A percentile compares a stretch with the other conserved stretches of the same genome.
Evolutionary conservation across 352 stramenopile genomes (phyloP).

Genomic region (Globisporangium apiculatum): DNA sequence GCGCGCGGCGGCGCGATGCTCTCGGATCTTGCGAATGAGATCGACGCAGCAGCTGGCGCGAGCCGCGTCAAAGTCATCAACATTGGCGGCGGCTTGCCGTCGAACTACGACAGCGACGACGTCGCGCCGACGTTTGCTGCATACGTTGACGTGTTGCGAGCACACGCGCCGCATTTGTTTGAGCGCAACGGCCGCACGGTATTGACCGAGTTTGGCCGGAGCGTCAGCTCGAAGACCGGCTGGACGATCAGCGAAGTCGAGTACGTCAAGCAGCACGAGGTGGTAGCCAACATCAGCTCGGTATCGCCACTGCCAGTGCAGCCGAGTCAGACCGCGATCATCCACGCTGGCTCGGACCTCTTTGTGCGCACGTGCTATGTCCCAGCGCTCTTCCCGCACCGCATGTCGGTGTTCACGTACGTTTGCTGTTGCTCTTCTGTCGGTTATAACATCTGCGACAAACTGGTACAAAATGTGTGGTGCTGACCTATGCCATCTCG

Average conservation of each 20-base stretch:
- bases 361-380: conserved; percentile 87
- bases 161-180: conserved; percentile 75
- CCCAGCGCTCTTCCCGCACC: conserved; percentile 70
- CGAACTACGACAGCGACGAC: conserved; percentile 81
- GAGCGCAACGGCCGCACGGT: conserved; percentile 65
- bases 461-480: no score
- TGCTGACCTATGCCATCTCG: neutral
- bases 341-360: conserved; percentile 88
- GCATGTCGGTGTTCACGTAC: conserved; percentile 79
- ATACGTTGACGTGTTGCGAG: conserved; percentile 75
- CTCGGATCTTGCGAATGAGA: conserved; percentile 79
- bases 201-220: conserved; percentile 90
- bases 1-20: conserved; percentile 61
- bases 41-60: conserved; percentile 57
- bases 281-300: conserved; percentile 1
- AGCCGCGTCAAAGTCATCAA: conserved; percentile 83
- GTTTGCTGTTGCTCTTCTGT: conserved; percentile 11
- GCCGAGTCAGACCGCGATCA: conserved; percentile 65
- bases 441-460: no score
- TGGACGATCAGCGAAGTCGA: conserved; percentile 88
- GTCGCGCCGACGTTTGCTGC: conserved; percentile 69
- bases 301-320: neutral
- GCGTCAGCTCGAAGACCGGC: conserved; percentile 79
- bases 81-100: conserved; percentile 87
- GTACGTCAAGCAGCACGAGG: conserved; percentile 77